These are phyloP conservation scores for Phoenix dactylifera DNA, from an alignment of 176 grass and related monocot species.

Conservation along the genomic window DNA sequence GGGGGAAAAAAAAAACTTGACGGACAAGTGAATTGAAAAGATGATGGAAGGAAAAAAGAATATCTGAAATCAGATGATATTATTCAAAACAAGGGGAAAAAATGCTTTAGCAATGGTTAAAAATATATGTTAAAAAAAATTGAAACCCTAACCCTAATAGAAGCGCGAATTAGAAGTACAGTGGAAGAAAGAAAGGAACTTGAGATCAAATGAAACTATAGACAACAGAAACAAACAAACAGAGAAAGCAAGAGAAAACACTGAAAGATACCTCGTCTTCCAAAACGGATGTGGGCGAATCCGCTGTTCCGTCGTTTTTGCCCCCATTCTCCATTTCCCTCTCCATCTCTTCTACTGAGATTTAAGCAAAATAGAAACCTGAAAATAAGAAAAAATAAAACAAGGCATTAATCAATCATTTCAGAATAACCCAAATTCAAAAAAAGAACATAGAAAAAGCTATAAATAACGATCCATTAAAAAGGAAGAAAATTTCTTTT, in stretches of 20 bases:
- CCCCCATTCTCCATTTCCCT: slow-evolving; percentile 17
- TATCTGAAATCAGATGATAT: no score
- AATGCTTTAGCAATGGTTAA: no score
- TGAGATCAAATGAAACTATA: background rate
- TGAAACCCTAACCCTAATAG: slow-evolving; percentile 7
- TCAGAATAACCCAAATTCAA: no score
- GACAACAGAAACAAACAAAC: background rate
- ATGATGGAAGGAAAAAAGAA: no score
- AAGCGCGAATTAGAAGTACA: background rate
- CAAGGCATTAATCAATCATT: no score
- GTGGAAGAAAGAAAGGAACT: background rate
- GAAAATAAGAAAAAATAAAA: background rate
- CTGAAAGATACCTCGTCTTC: slow-evolving; percentile 56
- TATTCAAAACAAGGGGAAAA: no score
- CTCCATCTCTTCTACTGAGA: slow-evolving; percentile 30
- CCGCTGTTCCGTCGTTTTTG: slow-evolving; percentile 19
- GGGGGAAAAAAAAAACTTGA: background rate
- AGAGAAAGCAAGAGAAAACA: background rate
- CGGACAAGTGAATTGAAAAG: background rate
- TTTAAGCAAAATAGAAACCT: no score
- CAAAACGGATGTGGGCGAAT: slow-evolving; percentile 88
- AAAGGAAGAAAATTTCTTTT: no score
- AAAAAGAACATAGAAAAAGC: no score
- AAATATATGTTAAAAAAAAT: background rate
- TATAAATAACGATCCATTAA: no score